Evolutionary conservation across 495 filamentous ascomycete genomes (phyloP).

Genomic region (Lasiosphaeria hispida): DNA sequence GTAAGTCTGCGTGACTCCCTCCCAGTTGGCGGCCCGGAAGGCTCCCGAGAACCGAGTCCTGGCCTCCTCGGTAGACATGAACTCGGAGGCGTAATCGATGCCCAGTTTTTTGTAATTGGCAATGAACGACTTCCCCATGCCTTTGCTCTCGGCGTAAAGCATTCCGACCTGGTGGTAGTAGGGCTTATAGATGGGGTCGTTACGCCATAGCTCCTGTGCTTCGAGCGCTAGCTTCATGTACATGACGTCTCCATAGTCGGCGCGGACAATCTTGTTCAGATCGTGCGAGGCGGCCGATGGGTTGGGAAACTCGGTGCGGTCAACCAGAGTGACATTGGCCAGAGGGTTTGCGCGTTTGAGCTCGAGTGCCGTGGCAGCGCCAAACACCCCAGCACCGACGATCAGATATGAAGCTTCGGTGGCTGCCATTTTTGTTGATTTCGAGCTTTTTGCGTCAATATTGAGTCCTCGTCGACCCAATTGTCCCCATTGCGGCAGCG

Average conservation of each 20-base stretch:
- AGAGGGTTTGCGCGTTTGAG: conserved; percentile 51
- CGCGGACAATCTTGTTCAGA: conserved; percentile 21
- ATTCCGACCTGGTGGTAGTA: conserved; percentile 54
- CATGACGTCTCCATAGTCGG: conserved; percentile 16
- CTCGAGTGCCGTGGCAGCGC: conserved; percentile 62
- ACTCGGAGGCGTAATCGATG: background rate
- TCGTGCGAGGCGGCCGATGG: conserved; percentile 28
- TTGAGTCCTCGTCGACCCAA: no score
- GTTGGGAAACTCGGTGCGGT: conserved; percentile 47
- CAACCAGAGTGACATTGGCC: conserved; percentile 55
- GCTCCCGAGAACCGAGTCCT: conserved; percentile 30
- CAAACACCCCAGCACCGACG: conserved; percentile 65
- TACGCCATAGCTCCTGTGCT: conserved; percentile 51
- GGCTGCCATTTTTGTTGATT: no score
- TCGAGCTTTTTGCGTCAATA: no score
- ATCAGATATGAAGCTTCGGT: conserved; percentile 53
- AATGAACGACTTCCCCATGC: conserved; percentile 39
- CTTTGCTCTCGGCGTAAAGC: conserved; percentile 43
- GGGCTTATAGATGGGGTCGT: conserved; percentile 42
- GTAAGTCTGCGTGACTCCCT: conserved; percentile 41
- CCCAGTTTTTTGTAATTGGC: conserved; percentile 36
- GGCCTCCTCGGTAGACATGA: conserved; percentile 13
- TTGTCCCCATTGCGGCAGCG: no score
- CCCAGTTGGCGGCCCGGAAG: conserved; percentile 30
- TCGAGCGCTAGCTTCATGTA: conserved; percentile 31